Evolutionary conservation across 129 eudicot species (phyloP), one percentile per base, ranked within the genome.

Genomic region (Chrysanthemum lavandulifolium): DNA sequence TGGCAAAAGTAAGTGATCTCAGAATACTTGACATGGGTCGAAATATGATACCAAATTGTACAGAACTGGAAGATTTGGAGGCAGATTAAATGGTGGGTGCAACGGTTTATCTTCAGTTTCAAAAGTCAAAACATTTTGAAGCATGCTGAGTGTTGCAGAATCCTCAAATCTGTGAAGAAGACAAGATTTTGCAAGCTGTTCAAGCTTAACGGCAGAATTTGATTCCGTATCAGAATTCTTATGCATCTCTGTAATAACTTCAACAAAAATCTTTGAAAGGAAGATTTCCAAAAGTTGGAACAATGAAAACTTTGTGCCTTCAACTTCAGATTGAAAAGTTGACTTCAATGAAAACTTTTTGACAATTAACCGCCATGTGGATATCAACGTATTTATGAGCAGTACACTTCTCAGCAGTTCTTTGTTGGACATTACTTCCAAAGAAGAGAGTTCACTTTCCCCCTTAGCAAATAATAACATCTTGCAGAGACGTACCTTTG

Each of bases 141-240:
- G 84, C 86, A 73, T 84, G 73, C 57, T 49, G 67, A 95, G 72
- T 11, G 96, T 85, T 23, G 36, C 52, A 13, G 84, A 80, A 68
- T 90, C 99, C 74, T 80, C 91, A 83, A 95, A 90, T 78, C 97
- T 86, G 76, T 88, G 80, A 65, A 73, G 86, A 80, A 95, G 89
- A 76, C 84, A 75, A 33, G 82, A 76, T 75, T 69, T 91, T 25
- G 78, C 94, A 69, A 95, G 81, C 64, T 86, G 76, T 73, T 88
- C 89, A 15, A 89, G 43, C 33, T 74, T 87, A 68, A 88, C 78
- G 60, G 78, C 69, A 68, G 89, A 90, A 68, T 68, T 31, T 82
- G 84, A 60, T 52, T 81, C 61, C 43, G 11, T 75, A 43, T 72
- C 19, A 53, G 83, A 65, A 76, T 16, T 62, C 71, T 77, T 79